phyloP scores from a whole-genome alignment of 805 yeast genomes.

The Metschnikowia lunata region DNA sequence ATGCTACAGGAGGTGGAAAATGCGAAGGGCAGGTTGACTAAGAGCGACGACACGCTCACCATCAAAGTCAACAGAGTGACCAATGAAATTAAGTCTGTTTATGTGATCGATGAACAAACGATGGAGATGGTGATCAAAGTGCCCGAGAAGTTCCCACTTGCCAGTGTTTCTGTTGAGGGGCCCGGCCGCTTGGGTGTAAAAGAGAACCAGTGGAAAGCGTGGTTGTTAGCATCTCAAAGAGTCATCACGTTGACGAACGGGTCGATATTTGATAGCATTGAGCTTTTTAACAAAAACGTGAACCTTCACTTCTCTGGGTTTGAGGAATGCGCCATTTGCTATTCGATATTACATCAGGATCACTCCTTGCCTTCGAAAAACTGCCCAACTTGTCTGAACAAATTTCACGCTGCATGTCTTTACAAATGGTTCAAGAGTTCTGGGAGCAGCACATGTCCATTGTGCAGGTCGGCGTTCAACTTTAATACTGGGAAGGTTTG shows the following conservation, averaged over 20 bases:
- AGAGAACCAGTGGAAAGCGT: slow-evolving; percentile 90
- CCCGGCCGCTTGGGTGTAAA: slow-evolving; percentile 80
- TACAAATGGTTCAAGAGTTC: slow-evolving; percentile 97
- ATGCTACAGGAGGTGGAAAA: slow-evolving; percentile 51
- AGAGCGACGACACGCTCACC: slow-evolving; percentile 43
- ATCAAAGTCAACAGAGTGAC: slow-evolving; percentile 58
- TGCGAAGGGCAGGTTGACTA: slow-evolving; percentile 32
- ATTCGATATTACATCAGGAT: slow-evolving; percentile 85
- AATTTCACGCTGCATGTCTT: slow-evolving; percentile 92
- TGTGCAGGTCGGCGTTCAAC: slow-evolving; percentile 72
- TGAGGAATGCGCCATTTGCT: slow-evolving; percentile 96
- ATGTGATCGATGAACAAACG: slow-evolving; percentile 80
- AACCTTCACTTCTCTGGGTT: slow-evolving; percentile 85
- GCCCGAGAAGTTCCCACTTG: slow-evolving; percentile 76
- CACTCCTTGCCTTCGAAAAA: slow-evolving; percentile 84
- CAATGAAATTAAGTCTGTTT: slow-evolving; percentile 67
- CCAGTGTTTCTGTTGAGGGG: slow-evolving; percentile 71
- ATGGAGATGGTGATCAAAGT: slow-evolving; percentile 73
- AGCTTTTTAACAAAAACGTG: slow-evolving; percentile 68
- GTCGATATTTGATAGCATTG: slow-evolving; percentile 62
- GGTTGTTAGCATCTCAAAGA: slow-evolving; percentile 88
- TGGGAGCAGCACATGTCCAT: slow-evolving; percentile 88
- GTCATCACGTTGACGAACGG: slow-evolving; percentile 73
- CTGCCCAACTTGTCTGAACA: slow-evolving; percentile 88
- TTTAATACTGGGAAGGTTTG: slow-evolving; percentile 22